Percentiles rank a stretch among this genome's conserved stretches.
These are phyloP conservation scores for Akanthomyces lecanii DNA, from an alignment of 2,329 filamentous ascomycete genomes.

Conservation along the genomic window DNA sequence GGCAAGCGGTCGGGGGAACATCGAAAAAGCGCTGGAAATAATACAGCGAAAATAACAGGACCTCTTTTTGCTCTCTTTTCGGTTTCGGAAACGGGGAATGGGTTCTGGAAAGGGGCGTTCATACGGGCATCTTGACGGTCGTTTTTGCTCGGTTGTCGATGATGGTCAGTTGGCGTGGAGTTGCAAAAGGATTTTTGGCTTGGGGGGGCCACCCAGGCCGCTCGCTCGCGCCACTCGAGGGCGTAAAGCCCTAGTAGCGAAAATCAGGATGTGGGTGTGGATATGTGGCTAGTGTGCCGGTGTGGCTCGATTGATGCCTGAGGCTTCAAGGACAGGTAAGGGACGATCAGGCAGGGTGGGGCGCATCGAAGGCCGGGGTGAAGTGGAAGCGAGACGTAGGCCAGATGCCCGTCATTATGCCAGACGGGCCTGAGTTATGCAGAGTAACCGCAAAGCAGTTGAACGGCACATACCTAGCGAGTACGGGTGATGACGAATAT, in stretches of 20 bases:
- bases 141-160: slow-evolving; percentile 31
- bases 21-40: not conserved
- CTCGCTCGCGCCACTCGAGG: slow-evolving; percentile 25
- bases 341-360: not conserved
- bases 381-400: not conserved
- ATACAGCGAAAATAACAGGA: not conserved
- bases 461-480: no score
- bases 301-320: slow-evolving; percentile 18
- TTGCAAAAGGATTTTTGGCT: slow-evolving; percentile 32
- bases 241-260: slow-evolving; percentile 36
- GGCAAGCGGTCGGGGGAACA: not conserved
- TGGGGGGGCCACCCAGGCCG: slow-evolving; percentile 13
- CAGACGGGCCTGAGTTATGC: not conserved
- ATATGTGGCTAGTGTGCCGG: slow-evolving; percentile 18
- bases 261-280: slow-evolving; percentile 7
- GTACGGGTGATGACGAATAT: no score
- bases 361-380: not conserved
- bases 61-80: not conserved
- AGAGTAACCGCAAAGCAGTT: not conserved
- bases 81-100: not conserved
- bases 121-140: slow-evolving; percentile 41
- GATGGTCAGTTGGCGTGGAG: slow-evolving; percentile 30
- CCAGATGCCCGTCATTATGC: not conserved
- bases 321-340: slow-evolving; percentile 16
- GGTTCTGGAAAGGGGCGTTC: slow-evolving; percentile 20